Evolutionary conservation across 169 alveolate genomes (phyloP), one percentile per base, ranked within the genome.

Genomic region (Plasmodium vinckei): DNA sequence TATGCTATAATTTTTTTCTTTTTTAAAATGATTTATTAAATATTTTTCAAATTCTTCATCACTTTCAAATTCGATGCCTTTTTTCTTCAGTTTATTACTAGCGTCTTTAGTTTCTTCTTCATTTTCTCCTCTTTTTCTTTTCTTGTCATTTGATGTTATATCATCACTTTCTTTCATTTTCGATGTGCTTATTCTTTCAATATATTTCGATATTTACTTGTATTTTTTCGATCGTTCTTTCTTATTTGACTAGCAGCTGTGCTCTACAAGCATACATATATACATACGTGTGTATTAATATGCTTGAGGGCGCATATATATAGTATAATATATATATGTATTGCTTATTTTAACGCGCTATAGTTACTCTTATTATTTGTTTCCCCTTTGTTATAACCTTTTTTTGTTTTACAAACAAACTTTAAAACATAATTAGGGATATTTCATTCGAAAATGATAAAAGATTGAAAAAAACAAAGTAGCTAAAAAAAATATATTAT

Each of bases 21-120:
- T 82, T 71, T 82, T 82, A 71, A 82, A 82, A 46, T 53, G n/a
- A 67, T 42, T 60, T 60, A 82, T 2, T 7, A 82, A 63, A 47
- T 68, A 82, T 59, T 67, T 82, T 65, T 82, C 90, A 82, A 9
- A 82, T 39, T 82, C 90, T 17, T 82, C 90, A 46, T 82, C 90
- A 82, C 68, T 68, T 33, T 82, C 90, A 82, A 82, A 82, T 17
- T 82, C 90, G 3, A 82, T 59, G 17, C 49, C 47, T 33, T 56
- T 68, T 77, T 77, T 77, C 27, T 51, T 82, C 23, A 47, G 39
- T 15, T 54, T 67, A 2, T 59, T 47, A 0, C 46, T 15, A 39
- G 51, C 82, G 39, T 77, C 42, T 9, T 69, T 68, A 5, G n/a
- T 63, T 47, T 68, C 90, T 10, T 42, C 82, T 7, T 25, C 51